Percentiles rank a stretch among this genome's conserved stretches.
Conservation (phyloP, 2,329 filamentous ascomycete species). For the Colletotrichum liaoningense region DNA sequence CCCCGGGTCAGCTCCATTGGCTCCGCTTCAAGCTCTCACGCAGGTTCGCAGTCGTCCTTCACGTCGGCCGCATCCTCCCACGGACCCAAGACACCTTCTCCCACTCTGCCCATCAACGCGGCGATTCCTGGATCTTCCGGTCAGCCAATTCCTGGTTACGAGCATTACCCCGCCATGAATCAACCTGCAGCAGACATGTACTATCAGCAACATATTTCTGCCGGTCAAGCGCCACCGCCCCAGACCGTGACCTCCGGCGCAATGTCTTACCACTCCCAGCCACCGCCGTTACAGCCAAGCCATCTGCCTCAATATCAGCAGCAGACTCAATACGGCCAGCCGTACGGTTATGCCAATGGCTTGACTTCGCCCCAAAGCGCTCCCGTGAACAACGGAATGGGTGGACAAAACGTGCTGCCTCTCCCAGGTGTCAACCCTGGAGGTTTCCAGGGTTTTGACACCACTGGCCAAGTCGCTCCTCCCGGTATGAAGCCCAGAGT, state of each 20-base stretch:
- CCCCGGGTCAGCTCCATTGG: conserved; percentile 82
- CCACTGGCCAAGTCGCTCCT: conserved; percentile 91
- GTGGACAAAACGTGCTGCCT: conserved; percentile 72
- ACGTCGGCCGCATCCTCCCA: conserved; percentile 67
- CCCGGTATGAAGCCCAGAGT: conserved; percentile 96
- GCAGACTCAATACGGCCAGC: conserved; percentile 68
- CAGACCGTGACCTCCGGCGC: conserved; percentile 81
- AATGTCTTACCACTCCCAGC: conserved; percentile 83
- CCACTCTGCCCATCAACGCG: conserved; percentile 67
- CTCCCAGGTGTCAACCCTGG: conserved; percentile 70
- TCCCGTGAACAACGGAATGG: conserved; percentile 77
- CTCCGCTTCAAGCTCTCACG: conserved; percentile 63
- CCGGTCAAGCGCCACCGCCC: conserved; percentile 78
- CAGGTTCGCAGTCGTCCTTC: conserved; percentile 65
- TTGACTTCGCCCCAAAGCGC: conserved; percentile 82
- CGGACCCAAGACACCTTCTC: conserved; percentile 83
- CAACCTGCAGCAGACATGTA: conserved; percentile 86
- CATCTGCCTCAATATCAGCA: conserved; percentile 73
- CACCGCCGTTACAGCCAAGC: conserved; percentile 78
- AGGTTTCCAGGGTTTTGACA: conserved; percentile 75
- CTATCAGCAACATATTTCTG: conserved; percentile 83
- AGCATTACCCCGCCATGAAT: conserved; percentile 77
- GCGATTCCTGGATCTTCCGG: conserved; percentile 53
- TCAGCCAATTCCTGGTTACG: conserved; percentile 53
- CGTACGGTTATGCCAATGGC: conserved; percentile 80